Percentiles rank a stretch among this genome's conserved stretches.
phyloP scores from a whole-genome alignment of 2,329 filamentous ascomycete species.

The Stagonosporopsis vannaccii region DNA sequence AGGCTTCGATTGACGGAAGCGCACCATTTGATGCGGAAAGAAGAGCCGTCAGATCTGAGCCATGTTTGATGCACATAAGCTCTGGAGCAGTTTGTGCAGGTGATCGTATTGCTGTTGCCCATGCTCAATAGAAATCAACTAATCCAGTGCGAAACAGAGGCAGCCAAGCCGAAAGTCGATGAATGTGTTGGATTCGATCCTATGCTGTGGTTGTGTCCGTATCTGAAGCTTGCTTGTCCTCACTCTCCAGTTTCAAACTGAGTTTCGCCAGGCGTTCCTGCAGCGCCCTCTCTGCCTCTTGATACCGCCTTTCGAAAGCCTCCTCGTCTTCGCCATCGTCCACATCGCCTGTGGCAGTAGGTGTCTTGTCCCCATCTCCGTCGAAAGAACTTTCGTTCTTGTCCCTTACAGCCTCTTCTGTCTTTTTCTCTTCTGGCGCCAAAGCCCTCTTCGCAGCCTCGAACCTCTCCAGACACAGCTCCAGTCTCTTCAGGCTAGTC shows the following conservation, averaged over 20 bases:
- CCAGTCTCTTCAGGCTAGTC: slow-evolving; percentile 36
- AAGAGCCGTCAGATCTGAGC: too few species aligned
- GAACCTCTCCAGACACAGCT: slow-evolving; percentile 21
- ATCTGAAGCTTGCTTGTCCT: not conserved
- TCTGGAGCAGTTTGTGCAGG: too few species aligned
- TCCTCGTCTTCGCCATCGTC: slow-evolving; percentile 37
- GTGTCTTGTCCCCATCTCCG: slow-evolving; percentile 40
- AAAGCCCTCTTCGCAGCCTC: slow-evolving; percentile 11
- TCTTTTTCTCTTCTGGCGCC: not conserved
- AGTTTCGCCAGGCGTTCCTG: slow-evolving; percentile 41
- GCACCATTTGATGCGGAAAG: too few species aligned
- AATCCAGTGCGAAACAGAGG: not conserved
- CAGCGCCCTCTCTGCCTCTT: slow-evolving; percentile 37
- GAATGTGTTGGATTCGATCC: not conserved
- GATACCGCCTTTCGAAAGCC: slow-evolving; percentile 38
- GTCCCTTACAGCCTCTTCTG: not conserved
- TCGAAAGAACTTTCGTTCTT: slow-evolving; percentile 16
- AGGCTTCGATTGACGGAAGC: not conserved
- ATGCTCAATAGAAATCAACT: too few species aligned
- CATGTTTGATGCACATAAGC: too few species aligned
- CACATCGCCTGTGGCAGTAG: slow-evolving; percentile 36
- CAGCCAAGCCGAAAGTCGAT: not conserved
- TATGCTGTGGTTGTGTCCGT: not conserved
- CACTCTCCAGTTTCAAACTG: slow-evolving; percentile 28
- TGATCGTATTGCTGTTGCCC: too few species aligned